Evolutionary conservation across 1,284 basidiomycete genomes (phyloP).

Genomic region (Tilletia indica): DNA sequence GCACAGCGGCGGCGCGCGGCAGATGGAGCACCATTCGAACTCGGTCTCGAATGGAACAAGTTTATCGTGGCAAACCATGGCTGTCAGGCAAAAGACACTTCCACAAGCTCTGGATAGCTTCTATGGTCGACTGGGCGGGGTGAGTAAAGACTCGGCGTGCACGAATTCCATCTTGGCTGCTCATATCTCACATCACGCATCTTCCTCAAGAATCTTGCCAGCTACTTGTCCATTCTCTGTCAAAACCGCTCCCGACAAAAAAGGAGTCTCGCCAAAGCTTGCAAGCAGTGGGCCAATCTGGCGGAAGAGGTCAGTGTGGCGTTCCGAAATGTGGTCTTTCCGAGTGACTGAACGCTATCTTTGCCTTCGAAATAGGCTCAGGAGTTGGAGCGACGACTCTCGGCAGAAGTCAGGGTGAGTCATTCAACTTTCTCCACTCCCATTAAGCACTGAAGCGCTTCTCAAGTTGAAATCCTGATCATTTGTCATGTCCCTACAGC

Average conservation of each 20-base stretch:
- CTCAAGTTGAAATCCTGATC: neutral
- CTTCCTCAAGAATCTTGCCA: conserved; percentile 26
- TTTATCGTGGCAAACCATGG: neutral
- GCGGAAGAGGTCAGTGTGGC: conserved; percentile 27
- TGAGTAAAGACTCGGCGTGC: neutral
- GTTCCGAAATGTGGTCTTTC: neutral
- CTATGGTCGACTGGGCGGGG: neutral
- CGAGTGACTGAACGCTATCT: neutral
- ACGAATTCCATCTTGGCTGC: neutral
- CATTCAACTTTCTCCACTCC: neutral
- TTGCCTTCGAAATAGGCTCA: neutral
- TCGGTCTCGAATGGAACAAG: neutral
- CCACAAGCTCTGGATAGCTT: neutral
- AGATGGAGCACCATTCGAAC: neutral
- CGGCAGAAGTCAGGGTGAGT: neutral
- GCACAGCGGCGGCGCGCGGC: neutral
- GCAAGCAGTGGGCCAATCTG: conserved; percentile 33
- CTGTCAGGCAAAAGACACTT: neutral
- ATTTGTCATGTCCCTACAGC: neutral
- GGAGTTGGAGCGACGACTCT: neutral
- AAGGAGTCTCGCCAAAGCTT: conserved; percentile 30
- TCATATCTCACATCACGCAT: neutral
- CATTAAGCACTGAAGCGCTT: neutral
- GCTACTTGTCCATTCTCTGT: conserved; percentile 33
- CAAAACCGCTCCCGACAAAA: conserved; percentile 43